phyloP scores from a whole-genome alignment of 768 basidiomycete species.

The Galerina marginata region DNA sequence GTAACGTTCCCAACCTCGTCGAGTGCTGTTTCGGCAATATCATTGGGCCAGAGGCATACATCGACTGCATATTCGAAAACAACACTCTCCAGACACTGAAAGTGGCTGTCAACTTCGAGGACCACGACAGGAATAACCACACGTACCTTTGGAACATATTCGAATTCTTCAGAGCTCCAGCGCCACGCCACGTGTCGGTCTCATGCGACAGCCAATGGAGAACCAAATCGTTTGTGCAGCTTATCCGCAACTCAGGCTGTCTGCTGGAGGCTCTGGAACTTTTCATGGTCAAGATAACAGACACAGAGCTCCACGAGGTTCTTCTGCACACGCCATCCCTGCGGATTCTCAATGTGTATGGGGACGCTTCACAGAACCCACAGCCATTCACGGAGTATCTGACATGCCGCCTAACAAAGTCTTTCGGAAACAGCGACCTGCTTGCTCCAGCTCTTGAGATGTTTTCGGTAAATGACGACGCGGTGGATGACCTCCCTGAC shows the following conservation, averaged over 20 bases:
- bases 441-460: conserved; percentile 5
- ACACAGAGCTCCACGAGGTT: conserved; percentile 1
- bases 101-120: conserved; percentile 14
- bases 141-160: conserved; percentile 13
- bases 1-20: neutral
- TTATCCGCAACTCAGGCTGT: conserved; percentile 8
- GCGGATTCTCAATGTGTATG: conserved; percentile 6
- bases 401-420: conserved; percentile 4
- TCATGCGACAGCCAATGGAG: conserved; percentile 13
- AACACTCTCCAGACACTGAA: neutral
- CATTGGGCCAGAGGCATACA: neutral
- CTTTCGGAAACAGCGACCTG: neutral
- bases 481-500: conserved; percentile 10
- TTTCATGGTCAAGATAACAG: conserved; percentile 9
- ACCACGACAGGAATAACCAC: conserved; percentile 1
- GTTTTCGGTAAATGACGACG: conserved; percentile 16
- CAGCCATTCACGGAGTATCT: conserved; percentile 5
- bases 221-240: conserved; percentile 2
- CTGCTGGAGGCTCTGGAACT: conserved; percentile 7
- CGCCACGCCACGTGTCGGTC: conserved; percentile 4
- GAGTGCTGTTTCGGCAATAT: conserved; percentile 13
- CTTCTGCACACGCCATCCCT: conserved; percentile 3
- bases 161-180: conserved; percentile 10
- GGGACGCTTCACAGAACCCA: conserved; percentile 11
- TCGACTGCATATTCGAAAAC: neutral